Conservation (phyloP, 1,284 basidiomycete genomes). For the Rhodotorula sp. region DNA sequence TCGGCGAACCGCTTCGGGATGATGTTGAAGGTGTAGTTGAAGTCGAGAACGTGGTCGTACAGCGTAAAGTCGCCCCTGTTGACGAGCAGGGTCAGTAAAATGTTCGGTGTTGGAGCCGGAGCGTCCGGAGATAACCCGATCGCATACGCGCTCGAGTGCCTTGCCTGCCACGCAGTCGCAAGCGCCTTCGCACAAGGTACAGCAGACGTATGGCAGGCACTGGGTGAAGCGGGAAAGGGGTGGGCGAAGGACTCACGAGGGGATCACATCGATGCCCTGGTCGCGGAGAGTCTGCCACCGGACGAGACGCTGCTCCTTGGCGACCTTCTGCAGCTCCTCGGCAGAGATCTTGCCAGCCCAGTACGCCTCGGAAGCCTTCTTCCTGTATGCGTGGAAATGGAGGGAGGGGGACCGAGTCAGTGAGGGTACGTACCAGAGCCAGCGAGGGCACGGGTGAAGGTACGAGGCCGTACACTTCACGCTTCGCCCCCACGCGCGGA, state of each 20-base stretch:
- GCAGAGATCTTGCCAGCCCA: slow-evolving; percentile 92
- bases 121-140: no score
- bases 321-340: slow-evolving; percentile 83
- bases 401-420: slow-evolving; percentile 55
- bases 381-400: slow-evolving; percentile 64
- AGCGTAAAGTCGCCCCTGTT: slow-evolving; percentile 93
- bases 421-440: no score
- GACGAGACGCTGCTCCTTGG: slow-evolving; percentile 83
- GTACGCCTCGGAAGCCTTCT: slow-evolving; percentile 95
- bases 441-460: no score
- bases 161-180: no score
- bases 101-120: neutral
- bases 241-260: slow-evolving; percentile 64
- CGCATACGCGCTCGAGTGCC: no score
- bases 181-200: no score
- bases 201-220: no score
- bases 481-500: slow-evolving; percentile 82
- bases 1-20: slow-evolving; percentile 93
- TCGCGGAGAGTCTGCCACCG: slow-evolving; percentile 88
- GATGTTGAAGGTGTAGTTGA: slow-evolving; percentile 93
- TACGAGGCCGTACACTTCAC: neutral
- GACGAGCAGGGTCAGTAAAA: slow-evolving; percentile 9
- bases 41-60: slow-evolving; percentile 98
- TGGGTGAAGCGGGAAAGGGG: no score
- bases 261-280: slow-evolving; percentile 85